These are phyloP conservation scores for Bonnemaisonia californica DNA, from an alignment of 31 red algal species.

Conservation along the genomic window DNA sequence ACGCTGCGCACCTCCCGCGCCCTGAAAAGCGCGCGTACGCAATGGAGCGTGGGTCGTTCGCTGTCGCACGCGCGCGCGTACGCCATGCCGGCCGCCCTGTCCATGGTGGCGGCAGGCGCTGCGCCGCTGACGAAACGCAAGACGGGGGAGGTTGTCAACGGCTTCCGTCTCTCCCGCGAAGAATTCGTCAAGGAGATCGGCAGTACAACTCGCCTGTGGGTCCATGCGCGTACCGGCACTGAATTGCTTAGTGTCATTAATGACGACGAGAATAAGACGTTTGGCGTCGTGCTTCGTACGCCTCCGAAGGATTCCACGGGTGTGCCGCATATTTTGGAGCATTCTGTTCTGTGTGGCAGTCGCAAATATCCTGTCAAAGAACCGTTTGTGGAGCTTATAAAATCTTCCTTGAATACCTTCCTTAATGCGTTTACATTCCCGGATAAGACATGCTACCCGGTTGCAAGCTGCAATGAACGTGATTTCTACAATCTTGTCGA, in stretches of 20 bases:
- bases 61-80: background rate
- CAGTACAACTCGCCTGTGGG: constrained; percentile 77
- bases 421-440: constrained; percentile 97
- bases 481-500: constrained; percentile 99
- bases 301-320: constrained; percentile 91
- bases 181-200: constrained; percentile 86
- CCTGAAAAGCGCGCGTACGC: background rate
- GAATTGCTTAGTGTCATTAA: constrained; percentile 86
- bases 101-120: constrained; percentile 53
- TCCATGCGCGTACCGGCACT: constrained; percentile 77
- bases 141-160: constrained; percentile 72
- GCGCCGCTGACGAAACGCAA: constrained; percentile 25
- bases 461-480: constrained; percentile 90
- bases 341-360: constrained; percentile 96
- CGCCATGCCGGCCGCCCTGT: background rate
- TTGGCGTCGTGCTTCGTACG: constrained; percentile 95
- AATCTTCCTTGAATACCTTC: constrained; percentile 93
- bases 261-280: constrained; percentile 97
- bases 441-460: constrained; percentile 96
- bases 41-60: background rate
- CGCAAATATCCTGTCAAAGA: constrained; percentile 98
- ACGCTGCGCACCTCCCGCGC: background rate
- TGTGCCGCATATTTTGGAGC: constrained; percentile 93
- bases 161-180: constrained; percentile 72
- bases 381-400: constrained; percentile 98